A percentile compares a stretch with the other conserved stretches of the same genome.
Conservation (phyloP, 371 early-diverging fungal genomes). For the Coemansia sp. region DNA sequence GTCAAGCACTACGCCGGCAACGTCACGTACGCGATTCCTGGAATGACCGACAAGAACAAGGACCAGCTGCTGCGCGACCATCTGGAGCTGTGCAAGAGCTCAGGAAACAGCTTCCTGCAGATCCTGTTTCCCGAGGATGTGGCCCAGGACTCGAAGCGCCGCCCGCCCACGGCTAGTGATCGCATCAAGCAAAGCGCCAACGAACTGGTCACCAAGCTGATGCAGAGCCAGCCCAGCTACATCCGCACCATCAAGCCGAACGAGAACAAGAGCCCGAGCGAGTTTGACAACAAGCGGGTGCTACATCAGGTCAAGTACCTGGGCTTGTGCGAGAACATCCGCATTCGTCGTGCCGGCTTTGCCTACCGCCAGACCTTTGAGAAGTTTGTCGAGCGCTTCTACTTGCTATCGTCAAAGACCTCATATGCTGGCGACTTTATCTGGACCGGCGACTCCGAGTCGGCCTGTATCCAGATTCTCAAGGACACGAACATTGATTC, state of each 20-base stretch:
- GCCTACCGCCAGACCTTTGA: slow-evolving; percentile 91
- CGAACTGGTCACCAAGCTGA: slow-evolving; percentile 83
- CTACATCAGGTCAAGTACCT: slow-evolving; percentile 96
- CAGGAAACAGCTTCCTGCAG: slow-evolving; percentile 65
- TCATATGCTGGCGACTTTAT: slow-evolving; percentile 85
- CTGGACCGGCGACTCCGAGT: slow-evolving; percentile 74
- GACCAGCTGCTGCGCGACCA: slow-evolving; percentile 93
- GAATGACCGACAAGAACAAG: slow-evolving; percentile 99
- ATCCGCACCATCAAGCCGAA: slow-evolving; percentile 99
- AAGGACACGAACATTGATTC: slow-evolving; percentile 79
- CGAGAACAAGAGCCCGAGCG: slow-evolving; percentile 81
- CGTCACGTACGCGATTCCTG: slow-evolving; percentile 88
- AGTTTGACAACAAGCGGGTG: slow-evolving; percentile 88
- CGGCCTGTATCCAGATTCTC: slow-evolving; percentile 78
- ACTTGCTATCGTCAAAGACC: slow-evolving; percentile 71
- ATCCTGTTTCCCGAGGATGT: slow-evolving; percentile 85
- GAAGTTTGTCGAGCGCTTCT: slow-evolving; percentile 83
- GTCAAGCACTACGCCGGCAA: slow-evolving; percentile 97
- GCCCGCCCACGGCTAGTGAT: slow-evolving; percentile 82
- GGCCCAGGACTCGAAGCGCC: slow-evolving; percentile 82
- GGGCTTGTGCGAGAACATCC: slow-evolving; percentile 95
- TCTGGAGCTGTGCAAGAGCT: slow-evolving; percentile 73
- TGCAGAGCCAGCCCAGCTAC: slow-evolving; percentile 96
- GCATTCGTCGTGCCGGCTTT: slow-evolving; percentile 95
- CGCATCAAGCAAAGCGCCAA: slow-evolving; percentile 77